Conservation (phyloP, 805 yeast species). For the Candida silvatica region DNA sequence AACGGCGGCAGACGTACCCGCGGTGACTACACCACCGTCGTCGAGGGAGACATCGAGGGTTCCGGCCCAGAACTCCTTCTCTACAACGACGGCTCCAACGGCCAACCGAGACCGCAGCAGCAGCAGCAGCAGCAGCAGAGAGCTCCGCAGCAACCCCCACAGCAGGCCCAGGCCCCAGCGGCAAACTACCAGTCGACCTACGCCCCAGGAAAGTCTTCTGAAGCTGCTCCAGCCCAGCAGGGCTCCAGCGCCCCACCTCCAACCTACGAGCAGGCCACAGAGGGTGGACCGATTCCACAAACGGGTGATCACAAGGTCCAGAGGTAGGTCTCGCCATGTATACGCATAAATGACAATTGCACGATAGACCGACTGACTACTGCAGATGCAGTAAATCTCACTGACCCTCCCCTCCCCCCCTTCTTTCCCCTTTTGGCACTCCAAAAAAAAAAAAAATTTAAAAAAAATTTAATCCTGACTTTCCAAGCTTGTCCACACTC, state of each 20-base stretch:
- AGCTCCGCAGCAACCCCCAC: neutral
- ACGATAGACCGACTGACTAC: no score
- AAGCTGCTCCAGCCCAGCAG: neutral
- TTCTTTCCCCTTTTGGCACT: neutral
- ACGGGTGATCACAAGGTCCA: conserved; percentile 10
- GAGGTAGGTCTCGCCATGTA: no score
- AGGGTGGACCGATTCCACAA: neutral
- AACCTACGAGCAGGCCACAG: conserved; percentile 3
- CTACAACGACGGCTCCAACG: neutral
- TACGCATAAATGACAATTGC: no score
- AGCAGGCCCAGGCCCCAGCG: neutral
- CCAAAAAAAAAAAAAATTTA: neutral
- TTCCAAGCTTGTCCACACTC: conserved; percentile 1
- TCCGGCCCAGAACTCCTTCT: conserved; percentile 2
- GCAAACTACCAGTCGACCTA: neutral
- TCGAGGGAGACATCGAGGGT: conserved; percentile 20
- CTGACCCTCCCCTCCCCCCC: neutral
- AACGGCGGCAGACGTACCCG: neutral
- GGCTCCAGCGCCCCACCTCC: neutral
- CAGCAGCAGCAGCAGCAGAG: neutral
- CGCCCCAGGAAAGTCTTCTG: conserved; percentile 1
- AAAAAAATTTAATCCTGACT: conserved; percentile 1
- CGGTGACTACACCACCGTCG: conserved; percentile 6
- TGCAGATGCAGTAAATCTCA: no score
- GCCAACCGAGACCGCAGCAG: neutral